Evolutionary conservation across 805 yeast species (phyloP), one percentile per base, ranked within the genome.

Genomic region (Ogataea minuta): DNA sequence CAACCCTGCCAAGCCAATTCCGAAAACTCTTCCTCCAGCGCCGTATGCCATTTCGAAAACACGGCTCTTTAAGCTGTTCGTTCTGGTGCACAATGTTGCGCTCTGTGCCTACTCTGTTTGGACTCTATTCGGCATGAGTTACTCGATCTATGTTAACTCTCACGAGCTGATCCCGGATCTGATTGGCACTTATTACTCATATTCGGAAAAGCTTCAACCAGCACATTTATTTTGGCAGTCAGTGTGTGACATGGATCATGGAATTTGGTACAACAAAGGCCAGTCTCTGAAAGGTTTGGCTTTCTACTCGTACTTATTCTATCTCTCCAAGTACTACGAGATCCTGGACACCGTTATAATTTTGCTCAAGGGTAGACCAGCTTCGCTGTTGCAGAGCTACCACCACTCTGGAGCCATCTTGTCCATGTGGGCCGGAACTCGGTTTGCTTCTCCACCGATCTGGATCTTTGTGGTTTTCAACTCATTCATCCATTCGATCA

Each of bases 381-480:
- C 84, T 10, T 75, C 82, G 5, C 63, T 82, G 41, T 67, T 82
- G 53, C 89, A 82, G 60, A 76, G 84, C 41, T 82, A 82, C 62
- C 89, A 82, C 57, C 89, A 82, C 59, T 75, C 88, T 4, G 89
- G 89, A 17, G 89, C 89, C 34, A 82, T 82, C 79, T 65, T 82
- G 62, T 80, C 85, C 44, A 82, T 82, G 89, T 82, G 88, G 88
- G 75, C 84, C 6, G 89, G 89, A 2, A 74, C 79, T 40, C 66
- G 88, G 41, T 82, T 66, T 60, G 75, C 74, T 36, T 73, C 85
- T 10, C 85, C 88, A 4, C 89, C 89, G 24, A 82, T 82, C 57
- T 82, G 89, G 89, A 78, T 82, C 52, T 82, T 82, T 62, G 87
- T 81, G 31, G 85, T 78, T 17, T 82, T 82, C 74, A 82, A 82